Evolutionary conservation across 768 basidiomycete species (phyloP).

Genomic region (Termitomyces sp.): DNA sequence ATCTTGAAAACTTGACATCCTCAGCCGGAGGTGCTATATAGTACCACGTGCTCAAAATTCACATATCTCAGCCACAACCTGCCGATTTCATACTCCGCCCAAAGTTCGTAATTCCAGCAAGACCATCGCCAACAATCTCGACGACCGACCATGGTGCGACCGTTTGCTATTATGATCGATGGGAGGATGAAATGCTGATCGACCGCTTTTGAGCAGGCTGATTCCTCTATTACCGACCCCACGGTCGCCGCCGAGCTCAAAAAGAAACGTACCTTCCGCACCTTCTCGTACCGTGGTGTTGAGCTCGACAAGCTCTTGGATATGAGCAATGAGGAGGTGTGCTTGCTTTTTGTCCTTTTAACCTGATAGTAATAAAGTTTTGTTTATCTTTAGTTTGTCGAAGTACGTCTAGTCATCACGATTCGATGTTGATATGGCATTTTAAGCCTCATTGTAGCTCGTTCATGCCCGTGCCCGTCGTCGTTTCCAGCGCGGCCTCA

Average conservation of each 20-base stretch:
- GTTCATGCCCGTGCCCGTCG: conserved; percentile 98
- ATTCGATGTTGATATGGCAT: neutral
- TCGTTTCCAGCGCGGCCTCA: conserved; percentile 98
- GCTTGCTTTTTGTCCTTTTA: conserved; percentile 22
- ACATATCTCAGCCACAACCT: conserved; percentile 35
- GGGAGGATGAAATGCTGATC: conserved; percentile 7
- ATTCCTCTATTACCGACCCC: conserved; percentile 83
- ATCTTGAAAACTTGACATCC: conserved; percentile 15
- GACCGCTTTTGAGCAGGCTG: conserved; percentile 47
- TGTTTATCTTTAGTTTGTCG: conserved; percentile 52
- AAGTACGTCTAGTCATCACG: conserved; percentile 41
- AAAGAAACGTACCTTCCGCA: conserved; percentile 98
- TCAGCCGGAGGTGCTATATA: conserved; percentile 46
- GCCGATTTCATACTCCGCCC: conserved; percentile 24
- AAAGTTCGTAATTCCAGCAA: conserved; percentile 13
- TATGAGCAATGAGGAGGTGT: conserved; percentile 89
- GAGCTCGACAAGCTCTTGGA: conserved; percentile 99
- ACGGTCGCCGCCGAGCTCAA: conserved; percentile 93
- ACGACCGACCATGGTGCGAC: conserved; percentile 34
- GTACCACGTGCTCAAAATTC: conserved; percentile 40
- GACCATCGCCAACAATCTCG: conserved; percentile 35
- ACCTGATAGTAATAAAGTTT: neutral
- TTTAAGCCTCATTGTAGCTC: conserved; percentile 43
- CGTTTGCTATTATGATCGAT: neutral
- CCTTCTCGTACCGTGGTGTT: conserved; percentile 97